Conservation (phyloP, 192 early-diverging fungal genomes). For the Jimgerdemannia flammicorona region DNA sequence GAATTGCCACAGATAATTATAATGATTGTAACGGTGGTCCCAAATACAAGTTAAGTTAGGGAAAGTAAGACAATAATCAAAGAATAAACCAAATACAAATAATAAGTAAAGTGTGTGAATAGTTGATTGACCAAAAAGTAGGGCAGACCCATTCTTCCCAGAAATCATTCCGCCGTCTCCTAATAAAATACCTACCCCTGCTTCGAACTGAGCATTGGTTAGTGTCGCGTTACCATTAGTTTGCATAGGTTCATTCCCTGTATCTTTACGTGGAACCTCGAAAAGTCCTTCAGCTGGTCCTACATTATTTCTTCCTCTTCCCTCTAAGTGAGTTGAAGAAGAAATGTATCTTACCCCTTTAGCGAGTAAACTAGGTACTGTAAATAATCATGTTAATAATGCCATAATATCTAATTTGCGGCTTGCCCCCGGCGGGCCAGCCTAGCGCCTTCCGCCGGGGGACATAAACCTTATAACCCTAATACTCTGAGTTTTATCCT, state of each 20-base stretch:
- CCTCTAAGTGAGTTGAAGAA: too few relatives aligned
- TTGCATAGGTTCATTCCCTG: constrained; percentile 1
- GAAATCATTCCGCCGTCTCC: constrained; percentile 24
- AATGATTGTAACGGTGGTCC: constrained; percentile 20
- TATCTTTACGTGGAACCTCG: too few relatives aligned
- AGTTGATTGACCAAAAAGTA: constrained; percentile 1
- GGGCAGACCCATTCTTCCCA: constrained; percentile 22
- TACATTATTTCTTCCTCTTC: too few relatives aligned
- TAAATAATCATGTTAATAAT: too few relatives aligned
- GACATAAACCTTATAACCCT: too few relatives aligned
- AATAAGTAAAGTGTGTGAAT: constrained; percentile 13
- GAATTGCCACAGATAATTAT: constrained; percentile 18
- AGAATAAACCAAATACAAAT: constrained; percentile 24
- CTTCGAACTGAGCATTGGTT: not conserved
- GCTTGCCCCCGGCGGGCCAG: too few relatives aligned
- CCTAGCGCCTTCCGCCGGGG: too few relatives aligned
- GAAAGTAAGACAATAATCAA: constrained; percentile 32
- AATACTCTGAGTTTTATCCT: too few relatives aligned
- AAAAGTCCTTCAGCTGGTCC: too few relatives aligned
- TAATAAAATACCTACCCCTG: constrained; percentile 13
- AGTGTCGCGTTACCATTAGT: not conserved
- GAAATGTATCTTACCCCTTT: too few relatives aligned
- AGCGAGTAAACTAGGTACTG: too few relatives aligned
- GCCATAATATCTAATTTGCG: too few relatives aligned
- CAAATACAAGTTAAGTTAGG: constrained; percentile 27